A percentile compares a stretch with the other conserved stretches of the same genome.
Evolutionary conservation across 129 eudicot species (phyloP).

Genomic region (Escallonia rubra): DNA sequence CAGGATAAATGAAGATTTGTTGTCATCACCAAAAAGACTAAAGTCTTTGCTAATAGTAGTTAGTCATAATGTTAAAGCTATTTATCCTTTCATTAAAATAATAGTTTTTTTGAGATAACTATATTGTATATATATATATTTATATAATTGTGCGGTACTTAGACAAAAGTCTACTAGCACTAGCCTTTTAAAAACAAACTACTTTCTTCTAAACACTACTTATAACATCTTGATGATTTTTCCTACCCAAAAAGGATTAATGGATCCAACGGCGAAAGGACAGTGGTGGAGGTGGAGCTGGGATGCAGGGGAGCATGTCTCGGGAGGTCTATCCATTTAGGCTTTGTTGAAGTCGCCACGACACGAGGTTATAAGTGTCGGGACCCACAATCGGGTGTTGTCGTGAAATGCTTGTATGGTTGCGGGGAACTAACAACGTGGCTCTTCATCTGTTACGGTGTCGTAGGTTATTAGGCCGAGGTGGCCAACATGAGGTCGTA

Average conservation of each 20-base stretch:
- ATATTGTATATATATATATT: not conserved
- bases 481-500: not conserved
- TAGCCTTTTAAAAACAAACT: not conserved
- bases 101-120: not conserved
- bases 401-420: not conserved
- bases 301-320: not conserved
- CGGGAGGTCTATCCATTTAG: constrained; percentile 2
- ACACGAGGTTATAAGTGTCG: not conserved
- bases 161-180: not conserved
- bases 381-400: constrained; percentile 6
- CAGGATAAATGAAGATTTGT: too few relatives aligned
- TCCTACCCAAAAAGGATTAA: not conserved
- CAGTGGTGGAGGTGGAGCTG: not conserved
- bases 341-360: constrained; percentile 9
- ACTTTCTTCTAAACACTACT: too few relatives aligned
- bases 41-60: too few relatives aligned
- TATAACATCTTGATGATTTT: not conserved
- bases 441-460: not conserved
- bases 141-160: not conserved
- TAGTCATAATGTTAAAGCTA: too few relatives aligned
- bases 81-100: too few relatives aligned
- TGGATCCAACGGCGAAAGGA: not conserved
- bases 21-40: too few relatives aligned
- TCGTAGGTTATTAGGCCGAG: not conserved
- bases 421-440: constrained; percentile 3